Base-by-base conservation (phyloP, 805 yeast genomes). In the Grigorovia yakushimaensis region DNA sequence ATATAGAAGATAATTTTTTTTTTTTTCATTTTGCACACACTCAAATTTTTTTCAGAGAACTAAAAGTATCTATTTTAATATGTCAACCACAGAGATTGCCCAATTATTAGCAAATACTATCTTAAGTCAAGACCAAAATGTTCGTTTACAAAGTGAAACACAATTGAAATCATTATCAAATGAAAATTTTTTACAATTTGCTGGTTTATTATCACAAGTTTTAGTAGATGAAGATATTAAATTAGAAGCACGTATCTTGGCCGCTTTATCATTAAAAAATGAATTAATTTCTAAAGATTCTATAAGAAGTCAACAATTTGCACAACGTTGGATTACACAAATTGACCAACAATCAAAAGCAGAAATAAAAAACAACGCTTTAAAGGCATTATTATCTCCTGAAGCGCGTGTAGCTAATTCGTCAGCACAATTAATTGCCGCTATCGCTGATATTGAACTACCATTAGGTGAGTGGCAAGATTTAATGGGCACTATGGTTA, bases 401-500 rank as follows among this genome's bases (percentile, higher is more conserved):
- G 84, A 78, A 53, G 49, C 57, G n/a, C 77, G 87, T 59, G 96
- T 91, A 47, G 93, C 95, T 30, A 79, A 81, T 49, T 76, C 95
- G 24, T 83, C 91, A 22, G 96, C 98, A 21, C 97, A 91, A 71
- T 73, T 91, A 54, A 91, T 93, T 45, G 95, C 98, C 33, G 95
- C 97, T 10, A 86, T 93, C 57, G 98, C 97, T n/a, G 91, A 83
- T 53, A 86, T 91, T 48, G 98, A 93, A 65, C 73, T 93, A 53
- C 97, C 97, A 42, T 71, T 83, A 52, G 74, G 75, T 53, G 87
- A 84, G 61, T 93, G 98, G 98, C 81, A 83, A 23, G 91, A 84
- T 51, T 74, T 93, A 59, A 86, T 91, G 70, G 78, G 81, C 46
- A 77, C 78, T 39, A 83, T 93, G 60, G 91, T 93, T 43, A 88